Base-by-base conservation (phyloP, 352 stramenopile genomes). In the Phytopythium litorale region DNA sequence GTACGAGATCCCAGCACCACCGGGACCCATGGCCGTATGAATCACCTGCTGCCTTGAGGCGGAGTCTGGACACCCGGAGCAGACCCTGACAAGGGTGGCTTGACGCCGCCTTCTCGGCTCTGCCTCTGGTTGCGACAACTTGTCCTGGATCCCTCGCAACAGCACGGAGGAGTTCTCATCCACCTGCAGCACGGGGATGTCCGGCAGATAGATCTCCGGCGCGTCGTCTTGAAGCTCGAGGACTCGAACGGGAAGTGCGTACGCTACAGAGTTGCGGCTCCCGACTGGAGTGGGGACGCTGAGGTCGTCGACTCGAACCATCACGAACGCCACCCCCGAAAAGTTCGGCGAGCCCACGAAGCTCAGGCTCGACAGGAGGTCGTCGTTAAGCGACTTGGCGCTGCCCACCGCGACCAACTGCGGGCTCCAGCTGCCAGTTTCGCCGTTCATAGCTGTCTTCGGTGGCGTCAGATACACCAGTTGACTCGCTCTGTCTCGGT, bases 131-230 rank as follows among this genome's bases (percentile, higher is more conserved):
- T 25, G 7, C 43, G 28, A 7, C 28, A 55, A 52, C 42, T 73
- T 21, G 0, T 52, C 56, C 15, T 69, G 72, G 7, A 76, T 76
- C 11, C 80, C 80, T 23, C 64, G 63, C 23, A 89, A 62, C 3
- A 89, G 49, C 40, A 85, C 55, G 0, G 70, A 73, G 11, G 38
- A 62, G 53, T 60, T 62, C 48, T 88, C 78, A 13, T 78, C 68
- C 6, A 88, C 67, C n/a, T 69, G 56, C 42, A 87, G 63, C 33
- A 71, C 49, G 28, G 74, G 64, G 30, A 78, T 54, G 4, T 60
- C 57, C 7, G 81, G 76, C 13, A 80, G 23, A 21, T 72, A 35
- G 49, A 87, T 73, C 56, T 79, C 56, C 43, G 78, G 75, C 3
- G 64, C 67, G 40, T 79, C 66, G 51, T 80, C 79, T 3, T 75